Evolutionary conservation across 2,329 filamentous ascomycete genomes (phyloP), one percentile per base, ranked within the genome.

Genomic region (Helotiales sp.): DNA sequence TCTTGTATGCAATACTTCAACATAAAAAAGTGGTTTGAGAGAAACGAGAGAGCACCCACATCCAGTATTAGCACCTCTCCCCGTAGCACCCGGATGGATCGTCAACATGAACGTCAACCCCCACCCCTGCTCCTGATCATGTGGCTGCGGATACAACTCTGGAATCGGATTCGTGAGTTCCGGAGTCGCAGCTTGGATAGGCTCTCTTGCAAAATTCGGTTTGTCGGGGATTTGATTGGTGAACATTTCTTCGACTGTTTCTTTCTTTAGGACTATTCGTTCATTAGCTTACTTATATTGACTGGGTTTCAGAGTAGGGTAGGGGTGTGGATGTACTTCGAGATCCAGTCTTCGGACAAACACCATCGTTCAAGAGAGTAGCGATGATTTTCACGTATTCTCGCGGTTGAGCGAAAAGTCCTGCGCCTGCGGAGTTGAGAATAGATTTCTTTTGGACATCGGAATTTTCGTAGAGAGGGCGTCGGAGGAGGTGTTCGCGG

Each of bases 161-260:
- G 76, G 71, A 1, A 79, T 60, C 0, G 70, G 67, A 62, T 81
- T 80, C 2, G 78, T 77, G 8, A 82, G 70, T 13, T 78, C 72
- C 0, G 77, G 77, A 60, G 82, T 83, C 0, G 79, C 72, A 1
- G 76, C 75, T 0, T 77, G 69, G 2, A 82, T 73, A 2, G 66
- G 65, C 58, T 75, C 72, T 1, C 79, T 74, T 1, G 76, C 75
- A 55, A 82, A 84, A 60, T 85, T 66, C 0, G 83, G 82, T 48
- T 81, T 77, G 1, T 79, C 59, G 0, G 81, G 76, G 51, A 87
- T 79, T 61, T 86, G 85, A 67, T 90, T 89, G 56, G 74, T 75
- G 69, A 85, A 89, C 82, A 90, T 87, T 30, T 80, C 71, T 12
- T 85, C 77, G 0, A 90, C 80, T 0, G 85, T 88, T 29, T 78